Base-by-base conservation (phyloP, 176 grass and related monocot species). In the Poa annua region DNA sequence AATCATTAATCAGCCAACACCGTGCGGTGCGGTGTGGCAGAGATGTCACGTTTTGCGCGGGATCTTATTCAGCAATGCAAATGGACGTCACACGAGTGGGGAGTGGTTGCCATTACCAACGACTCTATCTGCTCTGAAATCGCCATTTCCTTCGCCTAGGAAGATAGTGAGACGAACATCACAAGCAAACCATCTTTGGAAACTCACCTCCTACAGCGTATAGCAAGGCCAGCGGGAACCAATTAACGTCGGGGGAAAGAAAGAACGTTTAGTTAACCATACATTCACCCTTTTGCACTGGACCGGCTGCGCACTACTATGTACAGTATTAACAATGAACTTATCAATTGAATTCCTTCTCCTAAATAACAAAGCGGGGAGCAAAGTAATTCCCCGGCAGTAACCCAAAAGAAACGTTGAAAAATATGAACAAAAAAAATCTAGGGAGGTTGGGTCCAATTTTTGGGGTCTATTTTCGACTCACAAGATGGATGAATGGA, bases 291-390 rank as follows among this genome's bases (percentile, higher is more conserved):
- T 29, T 65, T 41, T 59, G 79, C 64, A 66, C 47, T 71, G 53
- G 71, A 71, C 45, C 62, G 75, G 77, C 41, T 35, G 17, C 4
- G 19, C 5, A 36, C 4, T 36, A 41, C 38, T 7, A 11, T 10
- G 39, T n/a, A n/a, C n/a, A n/a, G 44, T 85, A 83, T 79, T 67
- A 83, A 86, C 84, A 84, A 87, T 84, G 22, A 87, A 90, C 61
- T 90, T 87, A 90, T 84, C 66, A 90, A 90, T 87, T 84, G 80
- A 90, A 90, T 90, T 84, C 67, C 66, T 86, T 84, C 75, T 48
- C 45, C 45, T 48, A 48, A 80, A 76, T 61, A 15, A 71, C 72
- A 85, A 55, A 24, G 80, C 66, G 75, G 68, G 67, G 80, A 45
- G 74, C 26, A 32, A 33, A 29, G 29, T 29, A 29, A 8, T 62